These are phyloP conservation scores for Pyrus hybrid DNA, from an alignment of 331 rosid genomes.

Conservation along the genomic window DNA sequence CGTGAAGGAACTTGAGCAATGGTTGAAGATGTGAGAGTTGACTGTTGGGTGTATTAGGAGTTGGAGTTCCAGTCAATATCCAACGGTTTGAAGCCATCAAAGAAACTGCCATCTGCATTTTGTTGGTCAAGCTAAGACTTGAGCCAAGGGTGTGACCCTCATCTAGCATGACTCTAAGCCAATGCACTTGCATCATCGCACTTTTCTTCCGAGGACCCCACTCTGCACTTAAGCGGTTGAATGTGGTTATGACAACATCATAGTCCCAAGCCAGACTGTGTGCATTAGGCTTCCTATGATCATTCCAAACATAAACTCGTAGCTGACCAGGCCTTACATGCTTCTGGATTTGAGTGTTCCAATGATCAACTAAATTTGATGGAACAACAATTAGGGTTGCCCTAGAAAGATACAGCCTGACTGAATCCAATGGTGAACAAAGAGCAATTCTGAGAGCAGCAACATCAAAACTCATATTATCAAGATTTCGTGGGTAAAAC, in stretches of 20 bases:
- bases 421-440: constrained; percentile 61
- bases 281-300: constrained; percentile 62
- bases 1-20: constrained; percentile 88
- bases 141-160: constrained; percentile 99
- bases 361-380: constrained; percentile 79
- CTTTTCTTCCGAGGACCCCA: constrained; percentile 80
- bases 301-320: constrained; percentile 64
- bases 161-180: constrained; percentile 89
- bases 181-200: constrained; percentile 74
- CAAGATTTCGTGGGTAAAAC: constrained; percentile 73
- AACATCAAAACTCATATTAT: constrained; percentile 72
- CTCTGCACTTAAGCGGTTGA: constrained; percentile 89
- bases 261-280: constrained; percentile 94
- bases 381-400: constrained; percentile 96
- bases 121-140: constrained; percentile 79
- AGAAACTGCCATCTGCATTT: constrained; percentile 94
- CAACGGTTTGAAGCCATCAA: constrained; percentile 84
- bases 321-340: constrained; percentile 75
- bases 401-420: constrained; percentile 74
- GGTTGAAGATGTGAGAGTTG: constrained; percentile 92
- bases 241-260: constrained; percentile 90
- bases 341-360: constrained; percentile 88
- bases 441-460: constrained; percentile 80
- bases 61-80: constrained; percentile 99
- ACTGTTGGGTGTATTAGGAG: constrained; percentile 93